A percentile compares a stretch with the other conserved stretches of the same genome.
Conservation (phyloP, 371 early-diverging fungal species). For the Mucor racemosus region DNA sequence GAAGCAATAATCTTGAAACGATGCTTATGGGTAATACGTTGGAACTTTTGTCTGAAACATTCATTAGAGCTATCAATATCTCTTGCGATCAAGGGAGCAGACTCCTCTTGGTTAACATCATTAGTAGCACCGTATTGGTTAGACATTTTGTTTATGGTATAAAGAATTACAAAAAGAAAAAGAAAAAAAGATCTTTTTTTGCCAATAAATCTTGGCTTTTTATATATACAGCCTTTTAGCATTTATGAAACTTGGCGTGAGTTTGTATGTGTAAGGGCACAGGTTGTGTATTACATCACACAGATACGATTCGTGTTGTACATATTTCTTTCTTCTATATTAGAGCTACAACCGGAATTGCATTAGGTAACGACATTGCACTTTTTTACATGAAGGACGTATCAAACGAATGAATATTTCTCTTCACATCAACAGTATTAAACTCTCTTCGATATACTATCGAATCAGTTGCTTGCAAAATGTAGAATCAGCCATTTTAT, state of each 20-base stretch:
- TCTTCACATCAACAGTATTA: too few relatives aligned
- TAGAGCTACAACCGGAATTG: slow-evolving; percentile 2
- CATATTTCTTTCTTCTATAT: background rate
- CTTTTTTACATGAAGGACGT: too few relatives aligned
- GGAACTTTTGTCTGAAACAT: slow-evolving; percentile 37
- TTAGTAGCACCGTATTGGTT: slow-evolving; percentile 45
- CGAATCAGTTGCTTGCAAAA: too few relatives aligned
- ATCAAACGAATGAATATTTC: too few relatives aligned
- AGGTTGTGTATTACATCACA: slow-evolving; percentile 21
- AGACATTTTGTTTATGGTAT: slow-evolving; percentile 26
- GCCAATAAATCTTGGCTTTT: background rate
- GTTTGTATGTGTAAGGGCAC: background rate
- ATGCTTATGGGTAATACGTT: slow-evolving; percentile 38
- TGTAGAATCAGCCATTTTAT: background rate
- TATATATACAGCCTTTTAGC: background rate
- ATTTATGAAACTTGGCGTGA: slow-evolving; percentile 17
- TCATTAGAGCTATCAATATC: slow-evolving; percentile 14
- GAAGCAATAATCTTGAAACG: slow-evolving; percentile 43
- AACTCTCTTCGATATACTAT: too few relatives aligned
- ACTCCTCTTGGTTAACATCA: slow-evolving; percentile 37
- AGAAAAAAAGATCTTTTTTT: slow-evolving; percentile 4
- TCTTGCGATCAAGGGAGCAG: slow-evolving; percentile 31
- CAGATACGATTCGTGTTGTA: slow-evolving; percentile 2
- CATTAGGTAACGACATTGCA: background rate
- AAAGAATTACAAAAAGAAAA: slow-evolving; percentile 13